Conservation (phyloP, 805 yeast species). For the Candida patagonica region DNA sequence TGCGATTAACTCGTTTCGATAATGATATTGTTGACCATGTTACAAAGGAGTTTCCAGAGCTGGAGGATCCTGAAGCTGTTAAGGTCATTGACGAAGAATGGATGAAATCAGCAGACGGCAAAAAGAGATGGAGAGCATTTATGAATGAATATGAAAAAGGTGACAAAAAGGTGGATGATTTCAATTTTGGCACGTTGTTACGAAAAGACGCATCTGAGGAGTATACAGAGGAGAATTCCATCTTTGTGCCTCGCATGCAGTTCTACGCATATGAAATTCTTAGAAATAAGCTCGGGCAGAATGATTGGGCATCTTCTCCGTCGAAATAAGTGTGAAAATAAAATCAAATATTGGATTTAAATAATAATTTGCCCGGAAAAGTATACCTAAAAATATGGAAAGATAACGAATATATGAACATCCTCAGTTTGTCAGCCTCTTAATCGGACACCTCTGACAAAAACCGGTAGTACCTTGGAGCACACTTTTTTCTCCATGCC, state of each 20-base stretch:
- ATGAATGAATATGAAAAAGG: slow-evolving; percentile 68
- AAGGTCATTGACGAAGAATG: slow-evolving; percentile 61
- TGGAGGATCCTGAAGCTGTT: slow-evolving; percentile 47
- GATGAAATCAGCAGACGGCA: slow-evolving; percentile 71
- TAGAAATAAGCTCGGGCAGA: slow-evolving; percentile 81
- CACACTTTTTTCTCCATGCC: too few relatives aligned
- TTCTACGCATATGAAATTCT: slow-evolving; percentile 92
- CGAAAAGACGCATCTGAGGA: slow-evolving; percentile 65
- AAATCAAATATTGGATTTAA: neutral
- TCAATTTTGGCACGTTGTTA: slow-evolving; percentile 88
- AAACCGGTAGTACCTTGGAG: too few relatives aligned
- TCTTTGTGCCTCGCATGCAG: slow-evolving; percentile 86
- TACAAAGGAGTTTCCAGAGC: slow-evolving; percentile 81
- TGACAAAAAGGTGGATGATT: slow-evolving; percentile 56
- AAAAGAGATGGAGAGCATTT: slow-evolving; percentile 84
- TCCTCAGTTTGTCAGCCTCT: too few relatives aligned
- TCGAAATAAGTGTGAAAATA: slow-evolving; percentile 27
- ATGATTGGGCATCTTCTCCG: slow-evolving; percentile 71
- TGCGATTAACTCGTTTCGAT: slow-evolving; percentile 40
- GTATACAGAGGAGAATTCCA: slow-evolving; percentile 74
- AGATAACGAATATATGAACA: too few relatives aligned
- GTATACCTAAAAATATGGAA: too few relatives aligned
- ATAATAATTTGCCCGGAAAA: neutral
- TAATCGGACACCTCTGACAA: too few relatives aligned
- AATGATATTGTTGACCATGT: slow-evolving; percentile 33